Conservation (phyloP, 2,329 filamentous ascomycete genomes). For the Colletotrichum zoysiae region DNA sequence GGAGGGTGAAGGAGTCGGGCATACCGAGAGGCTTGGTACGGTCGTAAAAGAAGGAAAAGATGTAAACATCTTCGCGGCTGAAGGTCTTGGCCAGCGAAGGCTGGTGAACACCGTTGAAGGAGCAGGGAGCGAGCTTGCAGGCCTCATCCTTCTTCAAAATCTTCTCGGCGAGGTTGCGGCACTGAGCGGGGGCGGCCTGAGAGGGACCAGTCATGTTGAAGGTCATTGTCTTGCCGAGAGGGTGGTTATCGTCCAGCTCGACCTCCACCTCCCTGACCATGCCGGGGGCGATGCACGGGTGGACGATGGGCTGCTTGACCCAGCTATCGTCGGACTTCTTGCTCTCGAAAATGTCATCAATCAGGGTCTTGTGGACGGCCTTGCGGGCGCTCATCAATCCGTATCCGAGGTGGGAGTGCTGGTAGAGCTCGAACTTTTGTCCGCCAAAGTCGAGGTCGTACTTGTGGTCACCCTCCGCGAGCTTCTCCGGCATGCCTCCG, state of each 20-base stretch:
- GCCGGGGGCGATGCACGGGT: constrained; percentile 89
- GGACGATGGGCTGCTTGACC: constrained; percentile 77
- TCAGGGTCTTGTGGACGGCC: constrained; percentile 81
- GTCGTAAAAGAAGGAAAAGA: constrained; percentile 99
- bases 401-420: constrained; percentile 97
- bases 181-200: constrained; percentile 83
- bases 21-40: constrained; percentile 94
- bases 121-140: constrained; percentile 90
- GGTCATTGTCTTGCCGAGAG: constrained; percentile 72
- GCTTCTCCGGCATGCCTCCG: constrained; percentile 86
- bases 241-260: constrained; percentile 74
- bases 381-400: constrained; percentile 96
- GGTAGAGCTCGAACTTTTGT: constrained; percentile 91
- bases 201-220: constrained; percentile 91
- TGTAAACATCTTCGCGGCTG: constrained; percentile 89
- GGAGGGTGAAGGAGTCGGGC: constrained; percentile 96
- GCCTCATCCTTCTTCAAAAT: constrained; percentile 88
- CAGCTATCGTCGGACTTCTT: constrained; percentile 73
- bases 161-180: constrained; percentile 89
- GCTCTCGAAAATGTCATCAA: constrained; percentile 77
- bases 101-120: constrained; percentile 97
- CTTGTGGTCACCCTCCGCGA: constrained; percentile 94
- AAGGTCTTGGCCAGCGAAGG: constrained; percentile 94
- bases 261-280: constrained; percentile 81
- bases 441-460: constrained; percentile 93